Percentiles rank a stretch among this genome's conserved stretches.
Conservation (phyloP, 2,329 filamentous ascomycete genomes). For the Zasmidium citrigriseum region DNA sequence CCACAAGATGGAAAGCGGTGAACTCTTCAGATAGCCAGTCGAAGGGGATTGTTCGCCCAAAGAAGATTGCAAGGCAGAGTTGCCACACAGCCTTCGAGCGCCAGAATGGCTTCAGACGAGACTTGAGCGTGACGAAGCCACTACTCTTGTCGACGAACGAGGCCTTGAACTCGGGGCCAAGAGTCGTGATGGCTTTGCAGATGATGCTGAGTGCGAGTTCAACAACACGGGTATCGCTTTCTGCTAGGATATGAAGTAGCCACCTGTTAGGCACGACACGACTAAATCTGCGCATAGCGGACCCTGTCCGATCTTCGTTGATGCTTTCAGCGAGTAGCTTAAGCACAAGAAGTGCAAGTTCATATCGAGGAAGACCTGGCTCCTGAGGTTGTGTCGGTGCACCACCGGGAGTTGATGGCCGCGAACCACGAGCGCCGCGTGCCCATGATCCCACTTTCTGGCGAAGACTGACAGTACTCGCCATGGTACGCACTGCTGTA, state of each 20-base stretch:
- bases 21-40: slow-evolving; percentile 73
- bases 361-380: slow-evolving; percentile 25
- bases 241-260: slow-evolving; percentile 78
- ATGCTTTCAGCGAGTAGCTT: slow-evolving; percentile 29
- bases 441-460: slow-evolving; percentile 33
- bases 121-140: slow-evolving; percentile 83
- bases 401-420: slow-evolving; percentile 30
- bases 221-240: slow-evolving; percentile 81
- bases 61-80: slow-evolving; percentile 83
- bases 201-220: slow-evolving; percentile 80
- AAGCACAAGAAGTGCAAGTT: slow-evolving; percentile 32
- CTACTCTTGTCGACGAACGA: slow-evolving; percentile 86
- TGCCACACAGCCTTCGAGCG: slow-evolving; percentile 81
- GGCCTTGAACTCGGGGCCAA: slow-evolving; percentile 76
- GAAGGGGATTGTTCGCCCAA: slow-evolving; percentile 74
- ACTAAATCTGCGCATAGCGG: slow-evolving; percentile 67
- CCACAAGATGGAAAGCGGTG: slow-evolving; percentile 71
- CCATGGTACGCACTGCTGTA: slow-evolving; percentile 25
- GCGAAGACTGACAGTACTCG: slow-evolving; percentile 29
- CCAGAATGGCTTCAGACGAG: slow-evolving; percentile 85
- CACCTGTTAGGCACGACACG: slow-evolving; percentile 90
- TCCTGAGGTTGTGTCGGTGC: slow-evolving; percentile 3
- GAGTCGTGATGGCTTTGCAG: slow-evolving; percentile 77
- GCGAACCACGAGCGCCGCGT: slow-evolving; percentile 23
- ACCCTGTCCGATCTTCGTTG: slow-evolving; percentile 25